These are phyloP conservation scores for Colletotrichum zoysiae DNA, from an alignment of 2,329 filamentous ascomycete genomes.

Conservation along the genomic window DNA sequence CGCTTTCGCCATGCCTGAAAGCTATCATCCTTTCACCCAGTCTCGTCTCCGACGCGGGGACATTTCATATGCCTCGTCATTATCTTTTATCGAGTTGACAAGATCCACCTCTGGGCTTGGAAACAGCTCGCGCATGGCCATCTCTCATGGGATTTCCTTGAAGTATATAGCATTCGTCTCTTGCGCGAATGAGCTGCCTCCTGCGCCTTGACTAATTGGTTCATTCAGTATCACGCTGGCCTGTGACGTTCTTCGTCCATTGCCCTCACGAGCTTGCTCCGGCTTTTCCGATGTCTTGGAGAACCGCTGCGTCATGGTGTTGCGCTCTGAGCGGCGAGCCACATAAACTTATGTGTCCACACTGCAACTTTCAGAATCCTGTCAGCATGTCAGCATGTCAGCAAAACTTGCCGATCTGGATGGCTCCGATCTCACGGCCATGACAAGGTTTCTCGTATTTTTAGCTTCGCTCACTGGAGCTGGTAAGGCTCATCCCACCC, in stretches of 20 bases:
- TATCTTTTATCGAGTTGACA: not conserved
- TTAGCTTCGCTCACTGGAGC: conserved; percentile 11
- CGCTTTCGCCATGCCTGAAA: not conserved
- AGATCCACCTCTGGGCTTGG: not conserved
- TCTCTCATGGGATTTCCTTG: not conserved
- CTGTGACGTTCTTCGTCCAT: not conserved
- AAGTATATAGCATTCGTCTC: no score
- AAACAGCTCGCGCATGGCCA: not conserved
- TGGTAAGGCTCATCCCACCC: conserved; percentile 26
- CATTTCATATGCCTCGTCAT: no score
- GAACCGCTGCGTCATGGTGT: not conserved
- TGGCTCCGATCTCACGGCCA: conserved; percentile 3
- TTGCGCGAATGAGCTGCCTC: not conserved
- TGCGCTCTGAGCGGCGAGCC: not conserved
- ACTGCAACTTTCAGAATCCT: conserved; percentile 9
- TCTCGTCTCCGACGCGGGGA: no score
- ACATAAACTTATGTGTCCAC: not conserved
- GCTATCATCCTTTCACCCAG: no score
- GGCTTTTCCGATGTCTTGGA: not conserved
- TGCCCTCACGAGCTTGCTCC: not conserved
- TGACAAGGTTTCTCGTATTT: conserved; percentile 35
- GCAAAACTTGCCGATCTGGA: conserved; percentile 5
- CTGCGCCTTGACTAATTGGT: no score
- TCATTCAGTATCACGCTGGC: not conserved
- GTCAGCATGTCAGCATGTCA: conserved; percentile 33